Conservation (phyloP, 805 yeast species). For the Schwanniomyces sp. region DNA sequence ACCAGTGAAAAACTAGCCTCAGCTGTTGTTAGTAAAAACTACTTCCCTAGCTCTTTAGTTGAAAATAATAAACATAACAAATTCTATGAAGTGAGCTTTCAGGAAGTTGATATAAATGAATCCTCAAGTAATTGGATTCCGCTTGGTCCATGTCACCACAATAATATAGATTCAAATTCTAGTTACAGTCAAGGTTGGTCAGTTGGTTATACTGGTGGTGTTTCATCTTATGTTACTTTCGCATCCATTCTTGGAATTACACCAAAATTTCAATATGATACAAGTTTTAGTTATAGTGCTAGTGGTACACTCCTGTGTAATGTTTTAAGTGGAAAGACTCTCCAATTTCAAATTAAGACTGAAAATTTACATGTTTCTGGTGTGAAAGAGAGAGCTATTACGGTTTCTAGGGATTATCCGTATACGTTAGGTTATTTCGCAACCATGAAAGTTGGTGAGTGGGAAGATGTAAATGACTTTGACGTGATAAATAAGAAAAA, state of each 20-base stretch:
- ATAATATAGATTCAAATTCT: conserved; percentile 7
- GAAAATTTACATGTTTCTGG: conserved; percentile 6
- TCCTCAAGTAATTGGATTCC: conserved; percentile 8
- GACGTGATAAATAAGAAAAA: conserved; percentile 5
- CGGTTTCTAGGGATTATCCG: conserved; percentile 3
- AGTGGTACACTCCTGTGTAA: conserved; percentile 11
- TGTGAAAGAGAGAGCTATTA: conserved; percentile 7
- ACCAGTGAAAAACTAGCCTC: conserved; percentile 8
- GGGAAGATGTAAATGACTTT: conserved; percentile 9
- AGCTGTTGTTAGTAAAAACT: conserved; percentile 9
- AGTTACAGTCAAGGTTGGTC: conserved; percentile 13
- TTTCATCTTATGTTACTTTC: conserved; percentile 5
- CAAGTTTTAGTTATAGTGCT: neutral
- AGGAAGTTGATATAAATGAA: neutral
- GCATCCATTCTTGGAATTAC: conserved; percentile 7
- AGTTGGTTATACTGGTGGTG: conserved; percentile 7
- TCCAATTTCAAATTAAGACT: conserved; percentile 10
- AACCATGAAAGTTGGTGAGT: conserved; percentile 9
- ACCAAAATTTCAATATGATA: conserved; percentile 6
- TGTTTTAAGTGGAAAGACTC: conserved; percentile 8
- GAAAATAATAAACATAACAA: neutral
- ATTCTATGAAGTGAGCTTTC: conserved; percentile 8
- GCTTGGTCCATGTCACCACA: conserved; percentile 9
- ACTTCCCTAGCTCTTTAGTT: conserved; percentile 4
- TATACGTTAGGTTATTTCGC: conserved; percentile 1